Evolutionary conservation across 495 filamentous ascomycete species (phyloP), one percentile per base, ranked within the genome.

Genomic region (Penicillium antarcticum): DNA sequence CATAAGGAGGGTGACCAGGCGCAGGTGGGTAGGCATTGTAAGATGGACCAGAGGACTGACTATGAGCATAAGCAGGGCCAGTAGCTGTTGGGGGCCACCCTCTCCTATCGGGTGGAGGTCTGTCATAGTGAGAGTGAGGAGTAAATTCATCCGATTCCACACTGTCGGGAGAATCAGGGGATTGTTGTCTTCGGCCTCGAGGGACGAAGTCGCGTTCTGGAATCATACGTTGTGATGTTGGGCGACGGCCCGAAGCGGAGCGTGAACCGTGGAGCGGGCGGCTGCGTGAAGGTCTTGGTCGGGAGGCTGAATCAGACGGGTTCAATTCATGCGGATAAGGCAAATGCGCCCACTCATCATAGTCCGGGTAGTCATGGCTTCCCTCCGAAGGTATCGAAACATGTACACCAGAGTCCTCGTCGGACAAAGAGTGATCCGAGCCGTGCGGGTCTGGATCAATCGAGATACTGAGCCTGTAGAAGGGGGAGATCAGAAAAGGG

Each of bases 261-360:
- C 66, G 72, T 14, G 75, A 72, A 51, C 69, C 67, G 65, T 69
- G 69, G 53, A 63, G 56, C 44, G 64, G 59, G 45, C 67, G 64
- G 47, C 67, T 69, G 42, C 70, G 77, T 18, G 76, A 74, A 39
- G 78, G 79, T 42, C 80, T 76, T 51, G 81, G 78, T 51, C 82
- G 74, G 55, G 84, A 92, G 23, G 89, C 89, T n/a, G 89, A 92
- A 73, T 95, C 89, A 32, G 85, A 87, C 18, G 88, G 87, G 44
- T 86, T 84, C 57, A 94, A 70, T 58, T 92, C 88, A 61, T 85
- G 85, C 51, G 73, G 74, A 54, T 78, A 78, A 49, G 72, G 43
- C 46, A 76, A 52, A 47, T 72, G 61, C 51, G 76, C 74, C 62
- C 80, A 81, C 57, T 82, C 78, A 48, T 72, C 76, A 24, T 82